phyloP scores from a whole-genome alignment of 352 stramenopile species.

The Discostella stelligera region DNA sequence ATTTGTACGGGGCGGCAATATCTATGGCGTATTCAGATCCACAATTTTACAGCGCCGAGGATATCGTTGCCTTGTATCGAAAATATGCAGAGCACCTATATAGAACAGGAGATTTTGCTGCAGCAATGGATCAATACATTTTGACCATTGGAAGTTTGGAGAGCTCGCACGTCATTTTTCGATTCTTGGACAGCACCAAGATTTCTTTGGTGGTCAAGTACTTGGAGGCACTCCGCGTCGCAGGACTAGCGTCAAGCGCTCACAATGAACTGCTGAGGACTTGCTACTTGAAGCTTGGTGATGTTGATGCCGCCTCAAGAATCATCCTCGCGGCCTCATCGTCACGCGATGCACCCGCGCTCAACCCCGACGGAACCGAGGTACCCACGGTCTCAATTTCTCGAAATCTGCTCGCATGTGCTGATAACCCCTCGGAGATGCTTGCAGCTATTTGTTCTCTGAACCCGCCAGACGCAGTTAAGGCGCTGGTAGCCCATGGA shows the following conservation, averaged over 20 bases:
- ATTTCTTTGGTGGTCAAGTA: constrained; percentile 96
- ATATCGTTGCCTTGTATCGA: constrained; percentile 93
- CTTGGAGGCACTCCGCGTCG: constrained; percentile 84
- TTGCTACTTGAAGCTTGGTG: constrained; percentile 80
- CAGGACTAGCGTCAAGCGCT: constrained; percentile 59
- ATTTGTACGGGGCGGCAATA: constrained; percentile 96
- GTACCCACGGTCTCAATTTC: constrained; percentile 59
- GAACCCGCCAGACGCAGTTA: constrained; percentile 60
- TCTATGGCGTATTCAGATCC: constrained; percentile 92
- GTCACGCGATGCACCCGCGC: constrained; percentile 7
- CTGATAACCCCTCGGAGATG: constrained; percentile 68
- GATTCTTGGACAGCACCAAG: constrained; percentile 95
- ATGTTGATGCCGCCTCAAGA: constrained; percentile 63
- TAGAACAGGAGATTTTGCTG: constrained; percentile 94
- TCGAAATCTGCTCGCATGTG: constrained; percentile 38
- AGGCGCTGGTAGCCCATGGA: constrained; percentile 67
- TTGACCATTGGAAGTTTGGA: constrained; percentile 96
- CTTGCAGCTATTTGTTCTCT: constrained; percentile 77
- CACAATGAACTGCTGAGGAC: constrained; percentile 79
- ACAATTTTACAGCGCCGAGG: constrained; percentile 85
- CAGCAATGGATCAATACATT: constrained; percentile 95
- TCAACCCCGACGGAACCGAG: constrained; percentile 52
- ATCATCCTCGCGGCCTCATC: constrained; percentile 56
- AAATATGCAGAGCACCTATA: constrained; percentile 97
- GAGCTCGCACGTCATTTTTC: constrained; percentile 96